Percentiles rank a stretch among this genome's conserved stretches.
phyloP scores from a whole-genome alignment of 257 asterid species.

The Primulina eburnea region DNA sequence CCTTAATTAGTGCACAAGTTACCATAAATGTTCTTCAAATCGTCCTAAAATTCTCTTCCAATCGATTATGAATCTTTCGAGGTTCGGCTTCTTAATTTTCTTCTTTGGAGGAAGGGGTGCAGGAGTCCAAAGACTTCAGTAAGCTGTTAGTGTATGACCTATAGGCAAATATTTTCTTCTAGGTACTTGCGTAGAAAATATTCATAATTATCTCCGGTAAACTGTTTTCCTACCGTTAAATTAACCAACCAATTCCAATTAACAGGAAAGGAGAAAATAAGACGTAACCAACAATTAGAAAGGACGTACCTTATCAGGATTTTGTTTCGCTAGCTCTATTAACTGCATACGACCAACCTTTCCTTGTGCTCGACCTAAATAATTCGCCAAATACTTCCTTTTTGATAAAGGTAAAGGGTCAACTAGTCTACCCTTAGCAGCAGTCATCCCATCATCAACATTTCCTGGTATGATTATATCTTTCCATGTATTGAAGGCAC shows the following conservation, averaged over 20 bases:
- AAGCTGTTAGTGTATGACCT: neutral
- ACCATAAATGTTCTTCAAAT: neutral
- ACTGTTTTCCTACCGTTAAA: slow-evolving; percentile 10
- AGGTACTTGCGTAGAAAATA: neutral
- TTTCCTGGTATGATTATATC: slow-evolving; percentile 95
- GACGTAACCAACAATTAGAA: slow-evolving; percentile 10
- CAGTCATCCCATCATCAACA: slow-evolving; percentile 92
- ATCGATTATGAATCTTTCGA: neutral
- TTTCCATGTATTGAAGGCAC: slow-evolving; percentile 96
- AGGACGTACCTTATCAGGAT: slow-evolving; percentile 73
- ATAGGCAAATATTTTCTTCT: no score
- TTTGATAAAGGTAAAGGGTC: slow-evolving; percentile 81
- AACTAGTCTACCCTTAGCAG: slow-evolving; percentile 52
- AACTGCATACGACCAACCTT: slow-evolving; percentile 77
- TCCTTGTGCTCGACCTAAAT: slow-evolving; percentile 92
- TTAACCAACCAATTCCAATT: slow-evolving; percentile 6
- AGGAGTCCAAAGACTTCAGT: neutral
- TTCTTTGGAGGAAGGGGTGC: neutral
- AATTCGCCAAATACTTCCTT: slow-evolving; percentile 82
- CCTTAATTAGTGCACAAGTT: neutral
- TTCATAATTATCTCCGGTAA: slow-evolving; percentile 15
- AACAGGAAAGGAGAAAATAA: neutral
- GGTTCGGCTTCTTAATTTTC: neutral
- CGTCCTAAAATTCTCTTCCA: neutral
- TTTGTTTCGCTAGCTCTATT: slow-evolving; percentile 77